Percentiles rank a stretch among this genome's conserved stretches.
phyloP scores from a whole-genome alignment of 2,329 filamentous ascomycete species.

The Fusarium azukiicola region DNA sequence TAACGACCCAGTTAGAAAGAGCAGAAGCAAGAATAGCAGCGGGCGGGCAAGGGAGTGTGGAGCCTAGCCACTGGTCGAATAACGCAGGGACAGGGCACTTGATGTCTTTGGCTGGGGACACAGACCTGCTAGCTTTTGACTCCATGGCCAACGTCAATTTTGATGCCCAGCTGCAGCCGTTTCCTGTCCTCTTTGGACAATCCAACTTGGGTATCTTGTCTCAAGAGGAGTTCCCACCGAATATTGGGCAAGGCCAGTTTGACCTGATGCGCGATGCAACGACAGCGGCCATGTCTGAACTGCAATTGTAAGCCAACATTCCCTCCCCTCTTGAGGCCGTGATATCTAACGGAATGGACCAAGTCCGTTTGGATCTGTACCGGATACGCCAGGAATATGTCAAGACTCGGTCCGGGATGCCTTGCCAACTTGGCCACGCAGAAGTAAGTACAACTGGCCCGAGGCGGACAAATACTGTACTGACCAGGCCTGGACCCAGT shows the following conservation, averaged over 20 bases:
- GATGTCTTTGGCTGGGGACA: rapidly evolving
- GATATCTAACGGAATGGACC: not conserved
- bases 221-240: not conserved
- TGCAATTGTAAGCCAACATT: not conserved
- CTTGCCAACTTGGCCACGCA: not conserved
- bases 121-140: not conserved
- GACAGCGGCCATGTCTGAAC: not conserved
- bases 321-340: not conserved
- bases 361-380: not conserved
- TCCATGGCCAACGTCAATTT: not conserved
- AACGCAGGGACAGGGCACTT: too few species aligned
- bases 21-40: not conserved
- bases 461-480: not conserved
- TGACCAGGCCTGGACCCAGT: not conserved
- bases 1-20: not conserved
- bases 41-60: rapidly evolving
- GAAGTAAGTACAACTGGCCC: not conserved
- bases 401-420: not conserved
- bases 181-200: not conserved
- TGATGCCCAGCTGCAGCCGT: not conserved
- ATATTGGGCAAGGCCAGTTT: not conserved
- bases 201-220: too few species aligned
- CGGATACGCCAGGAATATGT: not conserved
- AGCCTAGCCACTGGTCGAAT: rapidly evolving
- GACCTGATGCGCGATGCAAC: not conserved